Percentiles rank a stretch among this genome's conserved stretches.
These are phyloP conservation scores for Trametes meyenii DNA, from an alignment of 768 basidiomycete genomes.

Conservation along the genomic window DNA sequence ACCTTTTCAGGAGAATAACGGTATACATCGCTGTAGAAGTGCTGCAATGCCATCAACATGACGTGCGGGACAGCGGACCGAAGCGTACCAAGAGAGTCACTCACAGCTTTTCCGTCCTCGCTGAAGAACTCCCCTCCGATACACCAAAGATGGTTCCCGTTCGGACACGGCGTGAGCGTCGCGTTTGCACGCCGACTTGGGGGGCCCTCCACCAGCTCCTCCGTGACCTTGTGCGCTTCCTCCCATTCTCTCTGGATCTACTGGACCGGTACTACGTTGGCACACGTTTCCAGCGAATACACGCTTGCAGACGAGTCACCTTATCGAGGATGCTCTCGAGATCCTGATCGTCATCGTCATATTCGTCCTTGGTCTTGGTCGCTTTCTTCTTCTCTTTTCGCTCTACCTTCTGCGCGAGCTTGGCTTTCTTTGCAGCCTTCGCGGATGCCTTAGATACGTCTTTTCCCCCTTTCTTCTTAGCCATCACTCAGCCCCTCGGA, in stretches of 20 bases:
- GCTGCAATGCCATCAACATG: constrained; percentile 41
- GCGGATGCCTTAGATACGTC: constrained; percentile 41
- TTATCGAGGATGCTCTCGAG: constrained; percentile 83
- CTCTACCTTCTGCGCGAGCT: constrained; percentile 67
- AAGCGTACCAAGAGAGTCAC: constrained; percentile 25
- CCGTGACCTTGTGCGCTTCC: constrained; percentile 76
- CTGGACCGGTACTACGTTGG: constrained; percentile 31
- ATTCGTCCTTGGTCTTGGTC: constrained; percentile 49
- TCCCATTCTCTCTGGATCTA: constrained; percentile 88
- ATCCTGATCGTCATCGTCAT: constrained; percentile 71
- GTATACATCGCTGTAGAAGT: constrained; percentile 88
- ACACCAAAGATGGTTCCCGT: constrained; percentile 79
- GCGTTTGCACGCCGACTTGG: constrained; percentile 85
- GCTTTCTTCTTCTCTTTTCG: constrained; percentile 69
- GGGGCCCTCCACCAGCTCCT: constrained; percentile 82
- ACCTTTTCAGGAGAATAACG: constrained; percentile 85
- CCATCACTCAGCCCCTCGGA: constrained; percentile 40
- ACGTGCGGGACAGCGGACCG: not conserved
- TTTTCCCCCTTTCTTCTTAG: constrained; percentile 53
- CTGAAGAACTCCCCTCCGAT: constrained; percentile 88
- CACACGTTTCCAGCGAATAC: not conserved
- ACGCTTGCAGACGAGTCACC: constrained; percentile 42
- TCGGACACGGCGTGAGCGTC: constrained; percentile 78
- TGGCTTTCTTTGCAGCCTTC: constrained; percentile 70
- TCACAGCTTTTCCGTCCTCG: constrained; percentile 80